A percentile compares a stretch with the other conserved stretches of the same genome.
These are phyloP conservation scores for Leucocoprinus birnbaumii DNA, from an alignment of 768 basidiomycete species.

Conservation along the genomic window DNA sequence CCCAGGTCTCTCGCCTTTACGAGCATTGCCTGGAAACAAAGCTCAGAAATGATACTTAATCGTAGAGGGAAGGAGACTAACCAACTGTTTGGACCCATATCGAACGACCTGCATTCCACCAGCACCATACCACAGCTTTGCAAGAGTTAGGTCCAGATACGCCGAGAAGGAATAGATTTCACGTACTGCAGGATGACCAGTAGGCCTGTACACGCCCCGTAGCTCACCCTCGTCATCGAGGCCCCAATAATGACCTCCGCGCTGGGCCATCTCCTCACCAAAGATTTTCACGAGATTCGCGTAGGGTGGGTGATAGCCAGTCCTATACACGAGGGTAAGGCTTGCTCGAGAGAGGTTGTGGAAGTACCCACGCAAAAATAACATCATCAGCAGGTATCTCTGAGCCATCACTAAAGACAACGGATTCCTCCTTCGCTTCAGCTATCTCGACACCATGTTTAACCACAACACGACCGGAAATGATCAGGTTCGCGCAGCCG, in stretches of 20 bases:
- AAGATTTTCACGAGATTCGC: conserved; percentile 28
- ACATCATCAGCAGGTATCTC: conserved; percentile 39
- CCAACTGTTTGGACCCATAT: conserved; percentile 33
- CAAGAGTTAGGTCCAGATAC: background rate
- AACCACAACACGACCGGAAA: conserved; percentile 52
- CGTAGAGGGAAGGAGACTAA: too few relatives aligned
- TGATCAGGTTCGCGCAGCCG: conserved; percentile 49
- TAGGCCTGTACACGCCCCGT: conserved; percentile 31
- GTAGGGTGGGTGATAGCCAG: conserved; percentile 17
- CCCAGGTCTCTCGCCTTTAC: conserved; percentile 5
- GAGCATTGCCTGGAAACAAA: conserved; percentile 4
- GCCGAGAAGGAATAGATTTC: background rate
- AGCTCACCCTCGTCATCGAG: conserved; percentile 41
- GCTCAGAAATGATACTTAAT: too few relatives aligned
- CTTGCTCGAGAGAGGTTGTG: background rate
- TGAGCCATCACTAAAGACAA: conserved; percentile 37
- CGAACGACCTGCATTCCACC: conserved; percentile 33
- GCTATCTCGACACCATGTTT: conserved; percentile 48
- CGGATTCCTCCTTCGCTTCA: conserved; percentile 27
- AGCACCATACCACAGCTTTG: conserved; percentile 37
- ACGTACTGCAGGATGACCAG: conserved; percentile 40
- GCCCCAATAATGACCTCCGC: conserved; percentile 31
- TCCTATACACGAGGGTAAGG: background rate
- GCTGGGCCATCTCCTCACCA: conserved; percentile 30
- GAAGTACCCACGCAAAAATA: conserved; percentile 36